Conservation (phyloP, 2,329 filamentous ascomycete genomes). For the Orbilia brochopaga region DNA sequence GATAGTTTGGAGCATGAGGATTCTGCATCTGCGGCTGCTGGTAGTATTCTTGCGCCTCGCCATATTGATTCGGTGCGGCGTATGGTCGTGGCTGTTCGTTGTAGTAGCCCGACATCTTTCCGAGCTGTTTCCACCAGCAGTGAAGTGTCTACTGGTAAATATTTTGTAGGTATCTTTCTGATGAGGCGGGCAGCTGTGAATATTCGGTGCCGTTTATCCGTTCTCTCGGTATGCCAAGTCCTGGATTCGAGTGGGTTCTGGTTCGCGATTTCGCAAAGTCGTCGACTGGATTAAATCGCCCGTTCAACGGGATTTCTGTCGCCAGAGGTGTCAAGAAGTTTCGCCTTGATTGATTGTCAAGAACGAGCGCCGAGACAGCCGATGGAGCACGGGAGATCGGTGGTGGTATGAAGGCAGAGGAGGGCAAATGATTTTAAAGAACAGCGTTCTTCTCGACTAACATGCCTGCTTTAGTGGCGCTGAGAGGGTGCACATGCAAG, state of each 20-base stretch:
- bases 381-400: background rate
- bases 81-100: constrained; percentile 52
- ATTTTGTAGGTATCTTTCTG: too few species aligned
- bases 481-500: constrained; percentile 8
- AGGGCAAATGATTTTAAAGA: background rate
- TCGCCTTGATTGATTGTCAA: constrained; percentile 48
- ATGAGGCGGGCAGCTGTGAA: too few species aligned
- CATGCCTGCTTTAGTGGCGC: background rate
- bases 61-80: constrained; percentile 33
- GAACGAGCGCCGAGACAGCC: background rate
- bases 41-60: constrained; percentile 57
- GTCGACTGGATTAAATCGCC: background rate
- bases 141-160: background rate
- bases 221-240: background rate
- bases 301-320: background rate
- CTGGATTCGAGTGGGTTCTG: background rate
- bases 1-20: constrained; percentile 9
- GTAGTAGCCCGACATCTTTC: constrained; percentile 59
- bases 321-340: background rate
- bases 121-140: constrained; percentile 20
- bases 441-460: background rate
- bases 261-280: background rate
- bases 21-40: constrained; percentile 51
- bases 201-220: background rate
- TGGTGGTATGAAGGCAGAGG: background rate